These are phyloP conservation scores for Rutstroemia sp. DNA, from an alignment of 2,329 filamentous ascomycete genomes.

Conservation along the genomic window DNA sequence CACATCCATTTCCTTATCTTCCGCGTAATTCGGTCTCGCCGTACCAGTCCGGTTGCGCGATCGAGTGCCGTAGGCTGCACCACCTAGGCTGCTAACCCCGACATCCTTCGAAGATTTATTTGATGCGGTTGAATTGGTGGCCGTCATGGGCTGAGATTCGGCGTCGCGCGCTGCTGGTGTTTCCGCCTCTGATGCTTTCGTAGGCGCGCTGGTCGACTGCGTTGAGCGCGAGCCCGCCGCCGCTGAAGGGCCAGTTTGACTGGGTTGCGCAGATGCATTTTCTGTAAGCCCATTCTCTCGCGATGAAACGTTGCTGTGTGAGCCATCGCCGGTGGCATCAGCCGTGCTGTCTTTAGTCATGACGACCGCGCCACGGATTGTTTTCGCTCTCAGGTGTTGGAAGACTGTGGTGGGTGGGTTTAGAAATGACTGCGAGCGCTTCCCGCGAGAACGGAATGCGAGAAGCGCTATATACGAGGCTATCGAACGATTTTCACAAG, in stretches of 20 bases:
- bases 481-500: conserved; percentile 23
- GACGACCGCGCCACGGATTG: conserved; percentile 9
- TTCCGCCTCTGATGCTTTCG: conserved; percentile 12
- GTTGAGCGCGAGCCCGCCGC: conserved; percentile 6
- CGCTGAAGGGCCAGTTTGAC: conserved; percentile 11
- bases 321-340: conserved; percentile 22
- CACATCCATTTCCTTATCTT: conserved; percentile 83
- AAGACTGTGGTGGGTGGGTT: not conserved
- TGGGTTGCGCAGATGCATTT: conserved; percentile 9
- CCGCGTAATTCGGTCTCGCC: conserved; percentile 87
- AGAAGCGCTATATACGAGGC: conserved; percentile 29
- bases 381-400: conserved; percentile 3
- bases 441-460: conserved; percentile 26
- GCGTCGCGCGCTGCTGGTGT: conserved; percentile 12
- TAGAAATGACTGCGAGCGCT: conserved; percentile 21
- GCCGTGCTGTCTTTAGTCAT: conserved; percentile 27
- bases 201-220: conserved; percentile 9
- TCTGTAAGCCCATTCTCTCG: conserved; percentile 16
- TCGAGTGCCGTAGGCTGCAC: conserved; percentile 71
- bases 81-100: conserved; percentile 17
- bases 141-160: conserved; percentile 40
- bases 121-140: conserved; percentile 39
- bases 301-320: conserved; percentile 13
- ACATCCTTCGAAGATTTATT: conserved; percentile 43
- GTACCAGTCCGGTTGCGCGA: conserved; percentile 80